phyloP scores from a whole-genome alignment of 2,329 filamentous ascomycete genomes.

The Scytalidium sp. region DNA sequence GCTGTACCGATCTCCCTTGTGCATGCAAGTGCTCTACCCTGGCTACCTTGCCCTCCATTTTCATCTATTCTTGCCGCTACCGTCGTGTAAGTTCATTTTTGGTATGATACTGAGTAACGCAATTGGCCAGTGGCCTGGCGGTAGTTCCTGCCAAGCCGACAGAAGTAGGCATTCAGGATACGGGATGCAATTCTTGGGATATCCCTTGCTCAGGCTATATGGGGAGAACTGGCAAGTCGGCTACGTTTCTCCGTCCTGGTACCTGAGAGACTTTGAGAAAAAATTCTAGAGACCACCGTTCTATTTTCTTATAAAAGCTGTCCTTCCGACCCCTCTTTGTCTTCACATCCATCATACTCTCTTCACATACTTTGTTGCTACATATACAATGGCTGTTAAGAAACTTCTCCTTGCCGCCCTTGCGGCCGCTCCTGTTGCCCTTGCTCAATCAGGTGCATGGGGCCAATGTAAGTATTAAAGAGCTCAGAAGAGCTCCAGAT shows the following conservation, averaged over 20 bases:
- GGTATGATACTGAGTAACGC: neutral
- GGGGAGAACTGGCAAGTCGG: slow-evolving; percentile 18
- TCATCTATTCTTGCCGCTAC: neutral
- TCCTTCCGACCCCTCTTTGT: neutral
- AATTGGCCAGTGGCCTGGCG: neutral
- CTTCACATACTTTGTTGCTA: slow-evolving; percentile 6
- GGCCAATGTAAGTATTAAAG: slow-evolving; percentile 22
- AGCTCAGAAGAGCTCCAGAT: neutral
- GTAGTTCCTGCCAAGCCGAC: neutral
- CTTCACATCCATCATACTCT: slow-evolving; percentile 2
- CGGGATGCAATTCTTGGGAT: neutral
- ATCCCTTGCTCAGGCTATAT: slow-evolving; percentile 18
- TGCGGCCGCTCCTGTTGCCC: slow-evolving; percentile 24
- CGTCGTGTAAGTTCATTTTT: neutral
- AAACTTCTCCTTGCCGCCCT: slow-evolving; percentile 24
- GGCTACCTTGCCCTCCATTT: neutral
- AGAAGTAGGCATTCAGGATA: neutral
- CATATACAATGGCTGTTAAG: slow-evolving; percentile 21
- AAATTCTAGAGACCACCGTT: neutral
- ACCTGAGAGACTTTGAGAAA: slow-evolving; percentile 2
- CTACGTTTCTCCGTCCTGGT: slow-evolving; percentile 9
- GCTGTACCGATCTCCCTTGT: neutral
- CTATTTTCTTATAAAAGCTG: slow-evolving; percentile 12
- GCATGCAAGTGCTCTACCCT: neutral
- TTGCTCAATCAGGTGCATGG: slow-evolving; percentile 22